Conservation (phyloP, 225 moss, liverwort and hornwort species). For the Straminergon stramineum region DNA sequence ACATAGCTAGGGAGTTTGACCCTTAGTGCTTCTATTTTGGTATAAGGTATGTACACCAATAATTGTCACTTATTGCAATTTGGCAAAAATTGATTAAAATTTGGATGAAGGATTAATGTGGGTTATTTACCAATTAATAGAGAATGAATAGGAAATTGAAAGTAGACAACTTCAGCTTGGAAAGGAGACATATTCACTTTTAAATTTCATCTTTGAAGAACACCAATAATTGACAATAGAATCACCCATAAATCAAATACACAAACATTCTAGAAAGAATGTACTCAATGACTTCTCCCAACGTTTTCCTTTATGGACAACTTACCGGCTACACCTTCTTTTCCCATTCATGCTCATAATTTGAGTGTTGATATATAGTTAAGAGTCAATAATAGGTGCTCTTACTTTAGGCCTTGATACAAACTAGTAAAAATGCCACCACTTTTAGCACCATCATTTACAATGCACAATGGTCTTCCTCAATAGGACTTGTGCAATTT, state of each 20-base stretch:
- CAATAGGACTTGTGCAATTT: background rate
- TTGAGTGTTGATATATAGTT: background rate
- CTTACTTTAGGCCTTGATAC: background rate
- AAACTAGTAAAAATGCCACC: rapidly evolving
- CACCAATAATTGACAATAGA: background rate
- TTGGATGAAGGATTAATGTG: background rate
- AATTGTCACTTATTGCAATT: background rate
- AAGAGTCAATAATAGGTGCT: rapidly evolving
- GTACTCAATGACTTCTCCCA: background rate
- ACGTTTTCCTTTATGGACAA: rapidly evolving
- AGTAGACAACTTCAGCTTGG: background rate
- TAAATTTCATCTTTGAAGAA: background rate
- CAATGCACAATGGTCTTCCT: background rate
- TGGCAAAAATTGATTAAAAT: rapidly evolving
- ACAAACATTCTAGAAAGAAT: too few relatives aligned
- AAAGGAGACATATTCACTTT: background rate
- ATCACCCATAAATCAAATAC: background rate
- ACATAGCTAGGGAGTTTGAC: rapidly evolving
- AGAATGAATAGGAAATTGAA: background rate
- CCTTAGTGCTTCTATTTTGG: background rate
- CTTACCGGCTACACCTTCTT: too few relatives aligned
- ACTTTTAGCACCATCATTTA: background rate
- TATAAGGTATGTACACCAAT: background rate
- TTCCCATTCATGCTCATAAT: background rate
- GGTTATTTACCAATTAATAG: background rate